These are phyloP conservation scores for Cutaneotrichosporon mucoides DNA, from an alignment of 1,284 basidiomycete genomes.

Conservation along the genomic window DNA sequence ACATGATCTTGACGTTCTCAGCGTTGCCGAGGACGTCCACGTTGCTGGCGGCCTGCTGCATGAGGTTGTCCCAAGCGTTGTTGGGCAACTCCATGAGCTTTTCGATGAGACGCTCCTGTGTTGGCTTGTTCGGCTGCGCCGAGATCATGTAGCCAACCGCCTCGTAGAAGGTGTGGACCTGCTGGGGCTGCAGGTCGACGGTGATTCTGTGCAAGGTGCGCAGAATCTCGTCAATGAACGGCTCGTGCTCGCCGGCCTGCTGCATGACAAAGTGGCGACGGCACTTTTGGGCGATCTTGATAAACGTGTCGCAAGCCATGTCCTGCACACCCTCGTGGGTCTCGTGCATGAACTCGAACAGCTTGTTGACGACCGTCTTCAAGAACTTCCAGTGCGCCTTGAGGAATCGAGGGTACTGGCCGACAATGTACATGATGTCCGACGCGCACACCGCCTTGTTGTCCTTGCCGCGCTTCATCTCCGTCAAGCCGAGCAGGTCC, in stretches of 20 bases:
- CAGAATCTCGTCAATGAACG: slow-evolving; percentile 97
- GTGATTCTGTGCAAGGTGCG: slow-evolving; percentile 90
- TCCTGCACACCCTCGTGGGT: slow-evolving; percentile 99
- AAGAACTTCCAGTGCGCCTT: slow-evolving; percentile 99
- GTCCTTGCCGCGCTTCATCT: slow-evolving; percentile 99
- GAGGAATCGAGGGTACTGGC: slow-evolving; percentile 98
- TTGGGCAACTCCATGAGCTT: slow-evolving; percentile 98
- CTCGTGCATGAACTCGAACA: slow-evolving; percentile 99
- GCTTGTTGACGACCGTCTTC: slow-evolving; percentile 99
- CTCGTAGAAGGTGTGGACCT: slow-evolving; percentile 96
- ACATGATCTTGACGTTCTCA: slow-evolving; percentile 96
- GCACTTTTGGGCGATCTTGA: slow-evolving; percentile 99
- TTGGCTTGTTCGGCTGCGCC: slow-evolving; percentile 94
- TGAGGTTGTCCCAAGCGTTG: slow-evolving; percentile 95
- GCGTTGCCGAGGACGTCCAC: slow-evolving; percentile 86
- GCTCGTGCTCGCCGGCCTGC: slow-evolving; percentile 94
- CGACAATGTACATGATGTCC: slow-evolving; percentile 99
- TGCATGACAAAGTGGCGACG: slow-evolving; percentile 98
- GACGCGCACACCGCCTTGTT: slow-evolving; percentile 99
- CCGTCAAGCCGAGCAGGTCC: slow-evolving; percentile 90
- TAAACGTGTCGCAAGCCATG: slow-evolving; percentile 99
- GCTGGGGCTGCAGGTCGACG: slow-evolving; percentile 88
- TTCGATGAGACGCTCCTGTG: slow-evolving; percentile 89
- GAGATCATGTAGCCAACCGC: slow-evolving; percentile 99
- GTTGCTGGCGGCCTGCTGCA: slow-evolving; percentile 91